Conservation (phyloP, 1,284 basidiomycete genomes). For the Puccinia triticina region DNA sequence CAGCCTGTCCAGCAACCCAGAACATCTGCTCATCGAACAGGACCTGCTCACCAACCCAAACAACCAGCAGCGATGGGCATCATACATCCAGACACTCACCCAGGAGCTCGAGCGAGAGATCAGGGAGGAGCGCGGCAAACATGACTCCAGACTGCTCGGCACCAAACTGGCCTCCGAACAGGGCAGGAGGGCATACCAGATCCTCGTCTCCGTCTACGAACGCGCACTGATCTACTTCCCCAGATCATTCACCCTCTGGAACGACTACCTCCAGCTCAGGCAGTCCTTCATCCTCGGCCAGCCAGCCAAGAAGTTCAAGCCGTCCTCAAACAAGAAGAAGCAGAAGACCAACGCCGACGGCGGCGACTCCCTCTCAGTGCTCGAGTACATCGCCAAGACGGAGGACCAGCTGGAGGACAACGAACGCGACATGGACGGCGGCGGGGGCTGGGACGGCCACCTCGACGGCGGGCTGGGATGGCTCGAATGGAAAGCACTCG, state of each 20-base stretch:
- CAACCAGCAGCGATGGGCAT: slow-evolving; percentile 89
- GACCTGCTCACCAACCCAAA: slow-evolving; percentile 90
- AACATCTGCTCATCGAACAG: slow-evolving; percentile 86
- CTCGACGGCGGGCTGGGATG: slow-evolving; percentile 85
- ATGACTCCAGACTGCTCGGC: slow-evolving; percentile 56
- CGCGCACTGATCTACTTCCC: slow-evolving; percentile 85
- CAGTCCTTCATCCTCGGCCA: slow-evolving; percentile 82
- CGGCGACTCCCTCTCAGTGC: slow-evolving; percentile 77
- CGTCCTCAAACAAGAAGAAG: slow-evolving; percentile 61
- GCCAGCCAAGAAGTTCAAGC: slow-evolving; percentile 63
- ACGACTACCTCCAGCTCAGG: slow-evolving; percentile 81
- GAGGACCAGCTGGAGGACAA: slow-evolving; percentile 76
- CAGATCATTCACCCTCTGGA: slow-evolving; percentile 91
- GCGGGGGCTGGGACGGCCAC: slow-evolving; percentile 71
- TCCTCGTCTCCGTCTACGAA: slow-evolving; percentile 73
- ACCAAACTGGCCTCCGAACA: slow-evolving; percentile 56
- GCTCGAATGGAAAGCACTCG: slow-evolving; percentile 89
- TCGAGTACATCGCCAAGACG: slow-evolving; percentile 81
- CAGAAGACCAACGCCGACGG: slow-evolving; percentile 69
- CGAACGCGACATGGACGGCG: slow-evolving; percentile 63
- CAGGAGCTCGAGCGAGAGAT: slow-evolving; percentile 66
- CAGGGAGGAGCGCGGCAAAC: slow-evolving; percentile 61
- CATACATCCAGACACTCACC: slow-evolving; percentile 77
- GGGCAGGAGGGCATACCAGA: slow-evolving; percentile 55
- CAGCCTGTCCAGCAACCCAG: slow-evolving; percentile 61